Percentiles rank a stretch among this genome's conserved stretches.
Conservation (phyloP, 306 rosid species). For the Cicer arietinum region DNA sequence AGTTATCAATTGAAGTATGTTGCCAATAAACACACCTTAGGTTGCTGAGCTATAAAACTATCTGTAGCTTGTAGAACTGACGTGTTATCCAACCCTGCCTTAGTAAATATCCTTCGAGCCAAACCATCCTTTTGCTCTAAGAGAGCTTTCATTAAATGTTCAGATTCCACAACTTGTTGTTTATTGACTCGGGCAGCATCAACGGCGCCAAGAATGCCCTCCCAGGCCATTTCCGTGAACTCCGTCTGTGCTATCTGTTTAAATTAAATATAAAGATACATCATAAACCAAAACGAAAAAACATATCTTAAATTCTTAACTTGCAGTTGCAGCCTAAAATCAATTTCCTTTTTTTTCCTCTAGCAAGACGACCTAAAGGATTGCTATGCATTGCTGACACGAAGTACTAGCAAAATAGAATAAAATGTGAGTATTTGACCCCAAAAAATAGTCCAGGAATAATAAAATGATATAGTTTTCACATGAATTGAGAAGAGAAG, state of each 20-base stretch:
- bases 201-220: slow-evolving; percentile 80
- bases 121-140: slow-evolving; percentile 95
- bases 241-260: slow-evolving; percentile 72
- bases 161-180: slow-evolving; percentile 92
- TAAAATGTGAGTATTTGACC: background rate
- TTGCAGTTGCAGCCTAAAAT: background rate
- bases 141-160: slow-evolving; percentile 95
- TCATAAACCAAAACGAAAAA: background rate
- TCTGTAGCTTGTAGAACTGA: slow-evolving; percentile 90
- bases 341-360: background rate
- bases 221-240: slow-evolving; percentile 99
- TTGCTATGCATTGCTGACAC: slow-evolving; percentile 4
- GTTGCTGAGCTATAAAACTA: slow-evolving; percentile 79
- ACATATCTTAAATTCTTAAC: slow-evolving; percentile 3
- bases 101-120: slow-evolving; percentile 84
- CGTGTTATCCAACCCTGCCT: slow-evolving; percentile 91
- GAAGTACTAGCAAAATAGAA: background rate
- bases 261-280: slow-evolving; percentile 29
- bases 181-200: slow-evolving; percentile 79
- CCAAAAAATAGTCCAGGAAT: background rate
- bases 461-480: background rate
- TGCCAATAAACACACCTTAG: slow-evolving; percentile 63
- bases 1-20: slow-evolving; percentile 16
- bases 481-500: background rate
- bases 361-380: background rate